phyloP scores from a whole-genome alignment of 768 basidiomycete species.

The Kwoniella sp. region DNA sequence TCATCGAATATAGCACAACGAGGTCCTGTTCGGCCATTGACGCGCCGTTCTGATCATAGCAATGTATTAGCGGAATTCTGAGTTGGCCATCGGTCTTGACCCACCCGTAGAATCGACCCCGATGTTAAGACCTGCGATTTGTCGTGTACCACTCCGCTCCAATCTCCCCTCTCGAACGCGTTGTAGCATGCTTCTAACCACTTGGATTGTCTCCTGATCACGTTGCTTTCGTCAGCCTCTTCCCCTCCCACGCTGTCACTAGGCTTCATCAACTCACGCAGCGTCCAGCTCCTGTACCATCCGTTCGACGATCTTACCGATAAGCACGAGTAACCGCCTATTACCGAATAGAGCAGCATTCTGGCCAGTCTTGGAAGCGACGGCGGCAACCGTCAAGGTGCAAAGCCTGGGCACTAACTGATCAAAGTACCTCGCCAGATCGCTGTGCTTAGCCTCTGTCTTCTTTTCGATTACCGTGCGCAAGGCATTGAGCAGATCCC shows the following conservation, averaged over 20 bases:
- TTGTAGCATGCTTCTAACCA: constrained; percentile 57
- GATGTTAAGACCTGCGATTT: constrained; percentile 54
- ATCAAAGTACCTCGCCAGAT: constrained; percentile 77
- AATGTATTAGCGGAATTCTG: constrained; percentile 16
- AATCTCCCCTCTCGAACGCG: constrained; percentile 59
- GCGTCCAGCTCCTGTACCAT: constrained; percentile 62
- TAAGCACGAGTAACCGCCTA: constrained; percentile 59
- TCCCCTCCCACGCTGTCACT: no score
- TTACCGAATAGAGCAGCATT: constrained; percentile 47
- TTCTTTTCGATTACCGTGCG: constrained; percentile 61
- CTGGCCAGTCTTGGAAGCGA: constrained; percentile 33
- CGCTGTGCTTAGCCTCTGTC: constrained; percentile 58
- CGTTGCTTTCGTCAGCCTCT: constrained; percentile 9
- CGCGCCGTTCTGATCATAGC: constrained; percentile 52
- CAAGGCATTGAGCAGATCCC: constrained; percentile 71
- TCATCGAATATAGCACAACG: constrained; percentile 64
- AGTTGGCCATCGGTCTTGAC: no score
- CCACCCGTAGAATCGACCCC: constrained; percentile 23
- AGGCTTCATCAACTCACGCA: constrained; percentile 58
- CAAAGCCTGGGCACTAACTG: constrained; percentile 67
- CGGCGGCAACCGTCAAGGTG: constrained; percentile 58
- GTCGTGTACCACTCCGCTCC: constrained; percentile 58
- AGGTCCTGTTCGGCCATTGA: constrained; percentile 60
- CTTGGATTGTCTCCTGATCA: constrained; percentile 65
- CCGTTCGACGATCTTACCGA: constrained; percentile 64